A percentile compares a stretch with the other conserved stretches of the same genome.
phyloP scores from a whole-genome alignment of 139 green algal species.

The Yamagishiella unicocca region DNA sequence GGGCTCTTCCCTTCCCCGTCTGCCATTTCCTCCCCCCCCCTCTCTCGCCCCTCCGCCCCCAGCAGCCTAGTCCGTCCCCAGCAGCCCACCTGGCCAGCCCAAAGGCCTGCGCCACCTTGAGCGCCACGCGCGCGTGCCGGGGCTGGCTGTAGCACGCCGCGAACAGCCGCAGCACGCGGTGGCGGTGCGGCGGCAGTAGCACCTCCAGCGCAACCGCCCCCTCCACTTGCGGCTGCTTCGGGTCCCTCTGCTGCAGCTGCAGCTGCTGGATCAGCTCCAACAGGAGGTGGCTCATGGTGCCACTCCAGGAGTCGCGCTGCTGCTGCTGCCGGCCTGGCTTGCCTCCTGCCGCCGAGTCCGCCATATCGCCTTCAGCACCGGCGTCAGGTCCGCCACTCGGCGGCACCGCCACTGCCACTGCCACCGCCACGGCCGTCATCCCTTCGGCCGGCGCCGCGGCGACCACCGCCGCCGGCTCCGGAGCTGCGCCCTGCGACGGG shows the following conservation, averaged over 20 bases:
- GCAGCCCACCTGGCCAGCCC: not conserved
- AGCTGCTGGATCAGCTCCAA: conserved; percentile 3
- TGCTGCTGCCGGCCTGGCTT: not conserved
- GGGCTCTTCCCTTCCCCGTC: too few relatives aligned
- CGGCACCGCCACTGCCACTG: too few relatives aligned
- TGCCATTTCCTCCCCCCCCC: too few relatives aligned
- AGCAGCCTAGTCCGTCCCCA: too few relatives aligned
- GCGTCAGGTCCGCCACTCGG: too few relatives aligned
- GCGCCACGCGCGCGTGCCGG: conserved; percentile 16
- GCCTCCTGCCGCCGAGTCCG: not conserved
- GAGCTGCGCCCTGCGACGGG: too few relatives aligned
- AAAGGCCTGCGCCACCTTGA: conserved; percentile 44
- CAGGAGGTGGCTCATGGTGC: conserved; percentile 31
- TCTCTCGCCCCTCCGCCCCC: not conserved
- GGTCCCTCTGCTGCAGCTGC: not conserved
- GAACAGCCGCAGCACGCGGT: conserved; percentile 11
- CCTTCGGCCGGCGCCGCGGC: too few relatives aligned
- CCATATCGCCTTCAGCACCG: not conserved
- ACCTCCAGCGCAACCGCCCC: not conserved
- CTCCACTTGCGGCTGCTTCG: not conserved
- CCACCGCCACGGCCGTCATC: too few relatives aligned
- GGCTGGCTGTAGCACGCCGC: not conserved
- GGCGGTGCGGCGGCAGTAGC: not conserved
- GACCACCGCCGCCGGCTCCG: too few relatives aligned
- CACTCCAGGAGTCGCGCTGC: not conserved